A percentile compares a stretch with the other conserved stretches of the same genome.
Evolutionary conservation across 164 flowering plant genomes (phyloP).

Genomic region (Platanus orientalis): DNA sequence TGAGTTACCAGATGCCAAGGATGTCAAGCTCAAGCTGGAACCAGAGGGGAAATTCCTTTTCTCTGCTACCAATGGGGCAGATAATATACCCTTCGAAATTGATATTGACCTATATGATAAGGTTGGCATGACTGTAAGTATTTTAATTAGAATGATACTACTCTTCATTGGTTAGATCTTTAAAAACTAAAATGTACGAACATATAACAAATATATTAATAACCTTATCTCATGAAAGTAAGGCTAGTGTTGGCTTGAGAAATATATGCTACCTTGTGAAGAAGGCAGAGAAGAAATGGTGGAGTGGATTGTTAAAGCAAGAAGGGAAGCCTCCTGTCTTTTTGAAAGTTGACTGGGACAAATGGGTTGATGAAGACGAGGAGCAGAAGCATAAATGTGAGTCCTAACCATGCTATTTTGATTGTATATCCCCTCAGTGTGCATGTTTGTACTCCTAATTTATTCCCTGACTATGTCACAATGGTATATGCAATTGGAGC

Average conservation of each 20-base stretch:
- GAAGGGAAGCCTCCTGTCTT: constrained; percentile 47
- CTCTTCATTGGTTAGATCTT: not conserved
- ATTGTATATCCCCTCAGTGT: not conserved
- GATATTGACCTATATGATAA: constrained; percentile 44
- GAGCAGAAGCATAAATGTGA: constrained; percentile 28
- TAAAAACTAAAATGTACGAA: no score
- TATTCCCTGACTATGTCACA: not conserved
- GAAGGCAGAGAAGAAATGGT: constrained; percentile 56
- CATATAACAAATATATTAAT: not conserved
- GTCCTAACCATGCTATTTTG: not conserved
- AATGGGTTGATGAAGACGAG: constrained; percentile 67
- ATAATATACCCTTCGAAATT: constrained; percentile 40
- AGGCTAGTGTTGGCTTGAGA: constrained; percentile 39
- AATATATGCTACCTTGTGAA: constrained; percentile 37
- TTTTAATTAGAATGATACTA: not conserved
- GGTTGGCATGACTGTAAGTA: constrained; percentile 43
- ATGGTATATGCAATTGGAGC: constrained; percentile 19
- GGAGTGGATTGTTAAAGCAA: constrained; percentile 42
- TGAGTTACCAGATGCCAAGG: constrained; percentile 50
- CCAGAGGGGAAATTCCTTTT: constrained; percentile 51
- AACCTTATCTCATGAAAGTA: constrained; percentile 41
- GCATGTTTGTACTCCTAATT: not conserved
- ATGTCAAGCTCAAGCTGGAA: constrained; percentile 46
- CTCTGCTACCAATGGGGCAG: constrained; percentile 44
- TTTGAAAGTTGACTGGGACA: constrained; percentile 55